Evolutionary conservation across 129 eudicot species (phyloP).

Genomic region (Deinandra increscens): DNA sequence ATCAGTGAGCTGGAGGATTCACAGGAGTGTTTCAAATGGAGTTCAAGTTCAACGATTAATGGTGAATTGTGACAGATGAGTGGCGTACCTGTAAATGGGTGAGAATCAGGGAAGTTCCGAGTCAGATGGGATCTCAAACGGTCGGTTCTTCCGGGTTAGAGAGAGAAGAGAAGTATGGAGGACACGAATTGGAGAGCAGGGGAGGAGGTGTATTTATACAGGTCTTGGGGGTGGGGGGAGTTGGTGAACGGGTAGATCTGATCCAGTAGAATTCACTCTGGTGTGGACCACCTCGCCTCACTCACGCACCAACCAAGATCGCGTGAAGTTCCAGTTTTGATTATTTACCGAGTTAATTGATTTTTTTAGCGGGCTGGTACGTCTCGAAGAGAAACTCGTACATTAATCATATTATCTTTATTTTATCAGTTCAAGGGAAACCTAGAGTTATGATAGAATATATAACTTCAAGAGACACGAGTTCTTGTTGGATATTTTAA

Average conservation of each 20-base stretch:
- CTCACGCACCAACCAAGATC: not conserved
- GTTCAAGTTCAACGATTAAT: not conserved
- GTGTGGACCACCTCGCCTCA: not conserved
- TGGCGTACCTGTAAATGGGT: slow-evolving; percentile 43
- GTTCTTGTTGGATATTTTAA: no score
- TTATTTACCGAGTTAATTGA: no score
- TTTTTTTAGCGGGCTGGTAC: no score
- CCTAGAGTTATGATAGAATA: no score
- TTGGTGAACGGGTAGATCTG: slow-evolving; percentile 30
- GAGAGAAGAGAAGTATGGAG: slow-evolving; percentile 31
- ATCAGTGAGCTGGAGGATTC: not conserved
- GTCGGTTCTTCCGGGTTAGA: slow-evolving; percentile 18
- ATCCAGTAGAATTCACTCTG: not conserved
- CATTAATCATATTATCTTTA: no score
- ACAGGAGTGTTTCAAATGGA: not conserved
- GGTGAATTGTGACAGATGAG: not conserved
- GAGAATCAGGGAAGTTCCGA: slow-evolving; percentile 31
- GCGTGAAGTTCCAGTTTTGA: not conserved
- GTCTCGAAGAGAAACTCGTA: no score
- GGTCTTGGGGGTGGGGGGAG: slow-evolving; percentile 11
- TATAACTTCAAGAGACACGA: no score
- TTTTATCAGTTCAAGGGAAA: no score
- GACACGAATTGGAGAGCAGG: slow-evolving; percentile 42
- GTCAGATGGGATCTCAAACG: slow-evolving; percentile 1
- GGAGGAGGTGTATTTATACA: slow-evolving; percentile 36